phyloP scores from a whole-genome alignment of 129 eudicot genomes.

The Calendula officinalis region DNA sequence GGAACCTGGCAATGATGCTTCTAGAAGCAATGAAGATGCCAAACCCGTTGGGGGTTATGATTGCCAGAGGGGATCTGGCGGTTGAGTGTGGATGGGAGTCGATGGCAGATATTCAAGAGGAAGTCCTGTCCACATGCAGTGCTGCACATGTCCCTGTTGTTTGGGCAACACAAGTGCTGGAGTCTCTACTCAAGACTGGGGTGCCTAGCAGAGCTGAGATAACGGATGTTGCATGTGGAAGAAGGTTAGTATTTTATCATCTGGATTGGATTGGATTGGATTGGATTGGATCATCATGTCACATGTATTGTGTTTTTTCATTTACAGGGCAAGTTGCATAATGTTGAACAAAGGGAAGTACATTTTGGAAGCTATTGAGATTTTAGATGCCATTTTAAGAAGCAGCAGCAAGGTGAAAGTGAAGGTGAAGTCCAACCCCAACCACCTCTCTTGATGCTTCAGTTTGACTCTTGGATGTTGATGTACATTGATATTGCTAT shows the following conservation, averaged over 20 bases:
- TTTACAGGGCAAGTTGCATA: constrained; percentile 68
- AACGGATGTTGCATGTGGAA: constrained; percentile 71
- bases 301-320: constrained; percentile 3
- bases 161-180: constrained; percentile 80
- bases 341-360: constrained; percentile 84
- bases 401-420: constrained; percentile 43
- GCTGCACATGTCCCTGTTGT: constrained; percentile 81
- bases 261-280: too few species aligned
- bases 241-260: constrained; percentile 40
- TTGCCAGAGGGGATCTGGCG: constrained; percentile 91
- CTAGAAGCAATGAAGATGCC: constrained; percentile 71
- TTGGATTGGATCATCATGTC: too few species aligned
- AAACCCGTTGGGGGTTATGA: constrained; percentile 79
- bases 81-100: constrained; percentile 89
- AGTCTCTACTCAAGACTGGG: constrained; percentile 71
- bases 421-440: constrained; percentile 50
- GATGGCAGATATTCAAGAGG: constrained; percentile 69
- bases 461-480: neutral
- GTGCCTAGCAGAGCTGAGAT: constrained; percentile 82
- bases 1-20: constrained; percentile 50
- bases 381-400: constrained; percentile 50
- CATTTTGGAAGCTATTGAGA: constrained; percentile 59
- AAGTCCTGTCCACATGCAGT: constrained; percentile 54
- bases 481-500: too few species aligned
- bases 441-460: constrained; percentile 29